Evolutionary conservation across 1,284 basidiomycete genomes (phyloP).

Genomic region (Clitocybe nebularis): DNA sequence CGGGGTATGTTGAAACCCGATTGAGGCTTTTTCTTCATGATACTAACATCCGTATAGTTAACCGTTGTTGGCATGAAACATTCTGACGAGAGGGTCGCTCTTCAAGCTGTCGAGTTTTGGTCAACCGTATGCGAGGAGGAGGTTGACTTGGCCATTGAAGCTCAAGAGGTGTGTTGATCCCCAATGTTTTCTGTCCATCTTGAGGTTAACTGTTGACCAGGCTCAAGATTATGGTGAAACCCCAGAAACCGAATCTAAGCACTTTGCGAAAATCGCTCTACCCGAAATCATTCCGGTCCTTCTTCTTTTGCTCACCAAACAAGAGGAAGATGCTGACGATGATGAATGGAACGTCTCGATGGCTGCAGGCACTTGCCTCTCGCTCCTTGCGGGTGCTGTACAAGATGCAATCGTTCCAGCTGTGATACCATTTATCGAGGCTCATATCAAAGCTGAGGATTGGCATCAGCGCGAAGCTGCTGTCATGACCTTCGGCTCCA

Average conservation of each 20-base stretch:
- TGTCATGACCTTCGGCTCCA: conserved; percentile 97
- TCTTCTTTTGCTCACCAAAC: conserved; percentile 83
- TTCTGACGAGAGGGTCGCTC: conserved; percentile 83
- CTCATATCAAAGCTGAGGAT: conserved; percentile 87
- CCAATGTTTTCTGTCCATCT: not conserved
- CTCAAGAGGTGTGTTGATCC: conserved; percentile 68
- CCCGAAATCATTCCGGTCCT: conserved; percentile 95
- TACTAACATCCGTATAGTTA: conserved; percentile 69
- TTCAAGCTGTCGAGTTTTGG: conserved; percentile 99
- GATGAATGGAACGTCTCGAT: conserved; percentile 99
- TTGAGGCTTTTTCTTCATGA: too few relatives aligned
- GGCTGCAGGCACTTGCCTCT: conserved; percentile 94
- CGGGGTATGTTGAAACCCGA: conserved; percentile 70
- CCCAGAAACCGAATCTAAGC: conserved; percentile 84
- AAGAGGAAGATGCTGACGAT: conserved; percentile 96
- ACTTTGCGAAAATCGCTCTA: conserved; percentile 92
- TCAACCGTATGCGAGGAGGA: conserved; percentile 99
- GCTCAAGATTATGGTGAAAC: conserved; percentile 89
- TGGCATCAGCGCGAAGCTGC: conserved; percentile 98
- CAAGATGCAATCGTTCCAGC: conserved; percentile 88
- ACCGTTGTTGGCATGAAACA: conserved; percentile 99
- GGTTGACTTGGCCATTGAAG: conserved; percentile 89
- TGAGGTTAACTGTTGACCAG: conserved; percentile 32
- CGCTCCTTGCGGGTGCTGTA: conserved; percentile 87
- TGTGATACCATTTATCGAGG: conserved; percentile 97